A percentile compares a stretch with the other conserved stretches of the same genome.
These are phyloP conservation scores for Sutorius australiensis DNA, from an alignment of 768 basidiomycete species.

Conservation along the genomic window DNA sequence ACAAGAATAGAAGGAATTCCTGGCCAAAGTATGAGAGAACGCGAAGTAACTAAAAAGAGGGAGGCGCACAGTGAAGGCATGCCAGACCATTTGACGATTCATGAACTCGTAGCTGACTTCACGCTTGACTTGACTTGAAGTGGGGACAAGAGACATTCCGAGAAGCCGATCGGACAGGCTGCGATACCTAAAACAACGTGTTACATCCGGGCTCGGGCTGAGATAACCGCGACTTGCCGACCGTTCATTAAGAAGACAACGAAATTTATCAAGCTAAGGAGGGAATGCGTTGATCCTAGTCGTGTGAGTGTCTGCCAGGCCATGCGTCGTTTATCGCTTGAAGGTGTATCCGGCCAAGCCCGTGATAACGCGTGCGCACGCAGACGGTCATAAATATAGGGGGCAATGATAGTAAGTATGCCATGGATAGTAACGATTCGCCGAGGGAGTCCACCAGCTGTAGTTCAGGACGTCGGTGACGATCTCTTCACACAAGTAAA, in stretches of 20 bases:
- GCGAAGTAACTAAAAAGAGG: not conserved
- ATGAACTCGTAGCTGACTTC: constrained; percentile 98
- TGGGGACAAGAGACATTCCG: constrained; percentile 67
- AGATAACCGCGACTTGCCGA: constrained; percentile 46
- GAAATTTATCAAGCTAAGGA: constrained; percentile 71
- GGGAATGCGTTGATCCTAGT: constrained; percentile 62
- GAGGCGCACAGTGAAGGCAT: constrained; percentile 83
- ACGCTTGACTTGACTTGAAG: constrained; percentile 62
- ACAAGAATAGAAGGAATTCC: constrained; percentile 93
- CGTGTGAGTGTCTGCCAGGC: constrained; percentile 67
- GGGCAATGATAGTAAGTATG: constrained; percentile 65
- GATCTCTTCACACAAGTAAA: not conserved
- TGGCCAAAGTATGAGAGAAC: constrained; percentile 32
- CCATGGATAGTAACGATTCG: constrained; percentile 64
- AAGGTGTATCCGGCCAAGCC: constrained; percentile 90
- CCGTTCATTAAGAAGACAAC: constrained; percentile 83
- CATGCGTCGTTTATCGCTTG: constrained; percentile 67
- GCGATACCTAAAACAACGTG: constrained; percentile 61
- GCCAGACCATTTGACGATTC: constrained; percentile 99
- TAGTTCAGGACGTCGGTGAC: not conserved
- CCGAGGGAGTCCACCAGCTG: constrained; percentile 66
- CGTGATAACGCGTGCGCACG: constrained; percentile 71
- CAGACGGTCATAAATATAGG: constrained; percentile 75
- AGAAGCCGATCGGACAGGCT: constrained; percentile 79
- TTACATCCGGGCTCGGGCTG: constrained; percentile 1